These are phyloP conservation scores for Cetradonia linearis DNA, from an alignment of 495 filamentous ascomycete genomes.

Conservation along the genomic window DNA sequence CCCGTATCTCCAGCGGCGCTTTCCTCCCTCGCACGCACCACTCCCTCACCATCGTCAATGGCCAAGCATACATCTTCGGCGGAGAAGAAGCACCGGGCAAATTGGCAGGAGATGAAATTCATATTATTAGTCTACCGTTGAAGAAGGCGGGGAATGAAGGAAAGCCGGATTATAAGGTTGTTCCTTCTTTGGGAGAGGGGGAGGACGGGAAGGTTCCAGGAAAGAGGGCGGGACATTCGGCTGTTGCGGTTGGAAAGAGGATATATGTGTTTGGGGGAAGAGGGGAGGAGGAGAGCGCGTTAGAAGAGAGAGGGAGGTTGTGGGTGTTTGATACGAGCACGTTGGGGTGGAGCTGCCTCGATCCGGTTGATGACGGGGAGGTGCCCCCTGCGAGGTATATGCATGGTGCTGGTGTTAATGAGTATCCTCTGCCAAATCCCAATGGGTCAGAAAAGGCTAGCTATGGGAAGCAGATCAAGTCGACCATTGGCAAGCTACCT, in stretches of 20 bases:
- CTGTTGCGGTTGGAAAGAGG: conserved; percentile 30
- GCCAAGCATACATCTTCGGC: conserved; percentile 45
- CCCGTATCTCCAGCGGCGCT: conserved; percentile 30
- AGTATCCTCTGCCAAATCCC: conserved; percentile 17
- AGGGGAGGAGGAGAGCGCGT: conserved; percentile 26
- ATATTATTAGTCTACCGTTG: conserved; percentile 35
- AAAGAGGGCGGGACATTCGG: conserved; percentile 34
- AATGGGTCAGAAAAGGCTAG: conserved; percentile 12
- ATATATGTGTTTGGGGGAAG: conserved; percentile 38
- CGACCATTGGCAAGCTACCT: conserved; percentile 22
- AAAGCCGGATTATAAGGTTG: conserved; percentile 31
- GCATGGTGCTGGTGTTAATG: conserved; percentile 17
- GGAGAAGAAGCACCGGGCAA: conserved; percentile 32
- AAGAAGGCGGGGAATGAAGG: conserved; percentile 20
- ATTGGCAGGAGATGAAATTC: conserved; percentile 38
- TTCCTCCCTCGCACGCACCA: conserved; percentile 39
- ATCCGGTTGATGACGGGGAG: conserved; percentile 13
- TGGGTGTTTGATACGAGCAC: conserved; percentile 40
- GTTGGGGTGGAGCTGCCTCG: conserved; percentile 28
- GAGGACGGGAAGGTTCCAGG: conserved; percentile 28
- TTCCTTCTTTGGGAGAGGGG: conserved; percentile 27
- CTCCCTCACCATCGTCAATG: conserved; percentile 36
- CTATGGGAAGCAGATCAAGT: conserved; percentile 21
- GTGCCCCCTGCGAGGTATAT: conserved; percentile 15
- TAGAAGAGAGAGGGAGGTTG: conserved; percentile 36